A percentile compares a stretch with the other conserved stretches of the same genome.
Conservation (phyloP, 2,329 filamentous ascomycete genomes). For the Penicillium sp. region DNA sequence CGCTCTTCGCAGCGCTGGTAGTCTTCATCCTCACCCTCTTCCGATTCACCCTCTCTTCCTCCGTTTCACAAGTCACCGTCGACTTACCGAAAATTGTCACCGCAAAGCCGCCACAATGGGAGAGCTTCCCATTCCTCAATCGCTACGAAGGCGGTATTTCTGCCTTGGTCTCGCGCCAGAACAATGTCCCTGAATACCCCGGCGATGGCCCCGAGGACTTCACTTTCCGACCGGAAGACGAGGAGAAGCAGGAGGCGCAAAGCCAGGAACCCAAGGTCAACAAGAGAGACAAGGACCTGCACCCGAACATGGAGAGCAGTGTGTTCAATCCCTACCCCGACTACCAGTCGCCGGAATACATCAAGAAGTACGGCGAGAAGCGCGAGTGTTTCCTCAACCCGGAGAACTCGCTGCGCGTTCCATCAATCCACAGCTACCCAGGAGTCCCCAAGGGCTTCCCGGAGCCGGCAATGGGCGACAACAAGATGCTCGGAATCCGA, state of each 20-base stretch:
- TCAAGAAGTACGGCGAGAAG: slow-evolving; percentile 58
- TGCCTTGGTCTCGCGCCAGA: slow-evolving; percentile 63
- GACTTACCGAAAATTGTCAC: slow-evolving; percentile 60
- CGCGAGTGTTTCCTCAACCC: slow-evolving; percentile 78
- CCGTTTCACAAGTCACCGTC: slow-evolving; percentile 30
- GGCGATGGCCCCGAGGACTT: slow-evolving; percentile 60
- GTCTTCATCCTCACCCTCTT: slow-evolving; percentile 77
- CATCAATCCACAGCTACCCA: slow-evolving; percentile 70
- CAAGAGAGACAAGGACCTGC: slow-evolving; percentile 24
- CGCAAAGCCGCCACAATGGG: slow-evolving; percentile 70
- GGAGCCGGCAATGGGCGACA: slow-evolving; percentile 81
- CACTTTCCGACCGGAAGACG: slow-evolving; percentile 41
- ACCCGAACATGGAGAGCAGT: slow-evolving; percentile 48
- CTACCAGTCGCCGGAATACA: slow-evolving; percentile 60
- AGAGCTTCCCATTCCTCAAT: slow-evolving; percentile 79
- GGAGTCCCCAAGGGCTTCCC: slow-evolving; percentile 85
- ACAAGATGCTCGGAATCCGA: slow-evolving; percentile 74
- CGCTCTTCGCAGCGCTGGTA: slow-evolving; percentile 67
- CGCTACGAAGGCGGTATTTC: slow-evolving; percentile 88
- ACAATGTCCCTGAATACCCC: slow-evolving; percentile 82
- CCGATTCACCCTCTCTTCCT: slow-evolving; percentile 63
- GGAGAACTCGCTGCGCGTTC: slow-evolving; percentile 63
- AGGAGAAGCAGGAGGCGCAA: slow-evolving; percentile 23
- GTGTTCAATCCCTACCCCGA: slow-evolving; percentile 70
- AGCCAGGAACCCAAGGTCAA: slow-evolving; percentile 18